Conservation (phyloP, 129 eudicot species). For the Pulicaria dysenterica region DNA sequence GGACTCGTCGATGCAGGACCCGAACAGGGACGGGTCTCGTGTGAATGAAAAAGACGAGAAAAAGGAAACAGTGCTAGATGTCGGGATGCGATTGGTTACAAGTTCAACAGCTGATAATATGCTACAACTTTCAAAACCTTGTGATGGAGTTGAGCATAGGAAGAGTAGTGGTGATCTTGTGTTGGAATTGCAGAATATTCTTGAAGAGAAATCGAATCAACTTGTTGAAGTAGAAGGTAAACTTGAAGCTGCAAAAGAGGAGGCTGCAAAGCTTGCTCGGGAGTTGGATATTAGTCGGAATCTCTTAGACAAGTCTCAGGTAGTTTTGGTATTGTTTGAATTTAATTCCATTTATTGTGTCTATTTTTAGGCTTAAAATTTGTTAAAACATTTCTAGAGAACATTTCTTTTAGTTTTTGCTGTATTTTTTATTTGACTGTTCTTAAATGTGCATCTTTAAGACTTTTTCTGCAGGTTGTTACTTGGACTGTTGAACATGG, state of each 20-base stretch:
- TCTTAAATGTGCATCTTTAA: too few species aligned
- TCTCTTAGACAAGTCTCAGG: slow-evolving; percentile 93
- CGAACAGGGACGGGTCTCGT: slow-evolving; percentile 50
- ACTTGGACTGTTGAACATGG: too few species aligned
- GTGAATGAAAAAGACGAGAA: slow-evolving; percentile 52
- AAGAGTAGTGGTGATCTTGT: slow-evolving; percentile 40
- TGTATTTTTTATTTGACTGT: too few species aligned
- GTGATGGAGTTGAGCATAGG: slow-evolving; percentile 30
- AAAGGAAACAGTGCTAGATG: slow-evolving; percentile 38
- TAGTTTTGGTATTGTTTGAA: slow-evolving; percentile 25
- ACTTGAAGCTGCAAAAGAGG: slow-evolving; percentile 54
- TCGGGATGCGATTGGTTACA: slow-evolving; percentile 41
- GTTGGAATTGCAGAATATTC: slow-evolving; percentile 56
- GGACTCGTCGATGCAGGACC: slow-evolving; percentile 88
- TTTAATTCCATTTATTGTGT: neutral
- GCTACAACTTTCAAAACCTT: slow-evolving; percentile 36
- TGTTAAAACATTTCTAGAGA: too few species aligned
- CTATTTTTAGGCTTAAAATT: neutral
- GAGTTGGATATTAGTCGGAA: slow-evolving; percentile 74
- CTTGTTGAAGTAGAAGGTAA: slow-evolving; percentile 54
- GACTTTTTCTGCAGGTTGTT: too few species aligned
- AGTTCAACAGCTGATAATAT: slow-evolving; percentile 67
- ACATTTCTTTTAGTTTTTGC: neutral
- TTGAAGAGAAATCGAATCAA: slow-evolving; percentile 59
- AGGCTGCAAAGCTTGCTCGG: slow-evolving; percentile 54